Evolutionary conservation across 768 basidiomycete genomes (phyloP).

Genomic region (Suillus spraguei): DNA sequence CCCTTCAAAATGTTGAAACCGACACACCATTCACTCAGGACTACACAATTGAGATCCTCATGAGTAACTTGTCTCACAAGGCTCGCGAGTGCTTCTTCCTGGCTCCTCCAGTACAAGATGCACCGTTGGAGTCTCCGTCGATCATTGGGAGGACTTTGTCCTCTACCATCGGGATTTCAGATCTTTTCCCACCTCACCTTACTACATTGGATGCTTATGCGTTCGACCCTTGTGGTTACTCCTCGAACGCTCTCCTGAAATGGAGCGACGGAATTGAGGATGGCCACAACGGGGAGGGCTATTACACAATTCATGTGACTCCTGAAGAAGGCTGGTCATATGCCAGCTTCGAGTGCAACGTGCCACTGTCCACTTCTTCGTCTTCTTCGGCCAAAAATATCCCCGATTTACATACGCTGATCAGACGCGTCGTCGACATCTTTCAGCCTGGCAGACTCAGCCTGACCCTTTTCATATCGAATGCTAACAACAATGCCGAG

Average conservation of each 20-base stretch:
- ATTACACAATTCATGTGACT: conserved; percentile 98
- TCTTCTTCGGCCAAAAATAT: conserved; percentile 40
- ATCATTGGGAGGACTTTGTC: conserved; percentile 50
- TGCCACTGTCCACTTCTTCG: conserved; percentile 56
- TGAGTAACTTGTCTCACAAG: conserved; percentile 82
- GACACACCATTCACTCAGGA: conserved; percentile 50
- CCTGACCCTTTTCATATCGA: conserved; percentile 90
- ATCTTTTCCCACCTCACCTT: conserved; percentile 76
- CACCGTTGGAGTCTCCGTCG: conserved; percentile 39
- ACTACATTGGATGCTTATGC: conserved; percentile 91
- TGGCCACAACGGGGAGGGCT: conserved; percentile 67
- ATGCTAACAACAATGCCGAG: conserved; percentile 43
- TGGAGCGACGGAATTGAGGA: conserved; percentile 45
- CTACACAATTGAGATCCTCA: conserved; percentile 97
- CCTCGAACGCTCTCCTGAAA: conserved; percentile 85
- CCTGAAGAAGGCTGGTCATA: conserved; percentile 99
- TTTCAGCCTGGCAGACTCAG: conserved; percentile 88
- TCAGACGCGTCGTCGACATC: conserved; percentile 88
- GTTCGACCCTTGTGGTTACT: conserved; percentile 95
- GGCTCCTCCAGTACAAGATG: conserved; percentile 53
- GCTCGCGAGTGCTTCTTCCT: conserved; percentile 83
- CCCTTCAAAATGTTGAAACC: conserved; percentile 13
- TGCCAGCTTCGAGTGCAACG: conserved; percentile 98
- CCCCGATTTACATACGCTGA: conserved; percentile 78
- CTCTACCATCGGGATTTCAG: conserved; percentile 71